Conservation (phyloP, 129 eudicot species). For the Arctium lappa region DNA sequence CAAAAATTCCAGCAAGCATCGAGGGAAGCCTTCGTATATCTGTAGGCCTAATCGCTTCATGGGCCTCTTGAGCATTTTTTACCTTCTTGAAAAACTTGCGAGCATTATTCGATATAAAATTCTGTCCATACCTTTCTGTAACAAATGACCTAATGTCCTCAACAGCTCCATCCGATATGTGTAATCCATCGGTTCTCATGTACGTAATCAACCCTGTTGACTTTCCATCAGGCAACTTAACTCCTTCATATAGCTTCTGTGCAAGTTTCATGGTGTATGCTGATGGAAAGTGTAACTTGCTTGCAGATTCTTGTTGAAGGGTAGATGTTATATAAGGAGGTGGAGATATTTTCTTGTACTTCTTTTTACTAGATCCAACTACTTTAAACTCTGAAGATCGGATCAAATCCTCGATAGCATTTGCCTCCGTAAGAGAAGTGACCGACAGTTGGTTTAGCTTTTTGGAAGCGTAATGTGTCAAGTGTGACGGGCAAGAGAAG, state of each 20-base stretch:
- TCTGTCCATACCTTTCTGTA: constrained; percentile 59
- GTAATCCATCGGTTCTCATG: constrained; percentile 94
- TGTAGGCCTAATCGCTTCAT: constrained; percentile 96
- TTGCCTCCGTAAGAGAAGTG: constrained; percentile 53
- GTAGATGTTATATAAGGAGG: constrained; percentile 87
- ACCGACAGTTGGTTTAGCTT: constrained; percentile 60
- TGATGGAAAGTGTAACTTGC: constrained; percentile 70
- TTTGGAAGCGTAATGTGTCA: constrained; percentile 64
- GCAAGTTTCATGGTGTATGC: constrained; percentile 82
- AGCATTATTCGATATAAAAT: constrained; percentile 43
- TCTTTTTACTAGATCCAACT: constrained; percentile 44
- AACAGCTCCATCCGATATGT: constrained; percentile 79
- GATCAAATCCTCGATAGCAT: constrained; percentile 38
- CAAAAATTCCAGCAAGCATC: constrained; percentile 59
- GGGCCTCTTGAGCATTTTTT: constrained; percentile 97
- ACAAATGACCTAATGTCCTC: constrained; percentile 57
- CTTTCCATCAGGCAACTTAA: constrained; percentile 65
- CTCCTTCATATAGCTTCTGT: constrained; percentile 90
- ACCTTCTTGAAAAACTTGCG: constrained; percentile 81
- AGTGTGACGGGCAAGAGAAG: constrained; percentile 36
- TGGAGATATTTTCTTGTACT: constrained; percentile 58
- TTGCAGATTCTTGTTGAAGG: constrained; percentile 98
- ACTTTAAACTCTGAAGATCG: constrained; percentile 54
- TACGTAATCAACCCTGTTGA: constrained; percentile 82
- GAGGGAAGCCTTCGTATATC: constrained; percentile 73